Conservation (phyloP, 192 early-diverging fungal genomes). For the Entomortierella parvispora region DNA sequence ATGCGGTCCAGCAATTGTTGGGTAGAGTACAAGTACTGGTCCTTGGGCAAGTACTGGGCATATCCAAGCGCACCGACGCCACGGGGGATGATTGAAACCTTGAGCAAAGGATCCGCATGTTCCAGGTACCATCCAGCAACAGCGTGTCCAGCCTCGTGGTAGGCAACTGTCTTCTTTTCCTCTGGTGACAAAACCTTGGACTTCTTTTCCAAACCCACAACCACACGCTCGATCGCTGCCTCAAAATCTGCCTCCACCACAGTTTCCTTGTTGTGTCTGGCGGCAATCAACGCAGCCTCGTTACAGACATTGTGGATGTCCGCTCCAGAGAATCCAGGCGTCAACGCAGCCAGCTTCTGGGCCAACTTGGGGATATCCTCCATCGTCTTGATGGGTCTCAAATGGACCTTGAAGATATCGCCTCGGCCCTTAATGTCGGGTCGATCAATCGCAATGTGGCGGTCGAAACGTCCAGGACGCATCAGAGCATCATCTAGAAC, state of each 20-base stretch:
- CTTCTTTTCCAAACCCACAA: slow-evolving; percentile 99
- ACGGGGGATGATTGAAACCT: slow-evolving; percentile 99
- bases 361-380: slow-evolving; percentile 84
- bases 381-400: slow-evolving; percentile 91
- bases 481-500: slow-evolving; percentile 97
- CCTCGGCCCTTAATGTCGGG: slow-evolving; percentile 97
- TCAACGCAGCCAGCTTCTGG: slow-evolving; percentile 92
- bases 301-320: slow-evolving; percentile 99
- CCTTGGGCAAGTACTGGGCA: slow-evolving; percentile 99
- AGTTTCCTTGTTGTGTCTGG: slow-evolving; percentile 77
- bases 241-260: slow-evolving; percentile 96
- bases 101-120: slow-evolving; percentile 95
- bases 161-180: slow-evolving; percentile 99
- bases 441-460: slow-evolving; percentile 96
- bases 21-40: slow-evolving; percentile 95
- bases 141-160: slow-evolving; percentile 99
- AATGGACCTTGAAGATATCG: slow-evolving; percentile 96
- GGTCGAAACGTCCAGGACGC: slow-evolving; percentile 98
- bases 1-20: slow-evolving; percentile 91
- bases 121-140: slow-evolving; percentile 98
- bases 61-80: slow-evolving; percentile 97
- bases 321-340: slow-evolving; percentile 99
- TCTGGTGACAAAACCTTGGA: slow-evolving; percentile 93
- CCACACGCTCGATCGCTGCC: slow-evolving; percentile 97
- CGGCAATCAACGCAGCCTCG: slow-evolving; percentile 99